Evolutionary conservation across 805 yeast species (phyloP).

Genomic region (Teunomyces gatunensis): DNA sequence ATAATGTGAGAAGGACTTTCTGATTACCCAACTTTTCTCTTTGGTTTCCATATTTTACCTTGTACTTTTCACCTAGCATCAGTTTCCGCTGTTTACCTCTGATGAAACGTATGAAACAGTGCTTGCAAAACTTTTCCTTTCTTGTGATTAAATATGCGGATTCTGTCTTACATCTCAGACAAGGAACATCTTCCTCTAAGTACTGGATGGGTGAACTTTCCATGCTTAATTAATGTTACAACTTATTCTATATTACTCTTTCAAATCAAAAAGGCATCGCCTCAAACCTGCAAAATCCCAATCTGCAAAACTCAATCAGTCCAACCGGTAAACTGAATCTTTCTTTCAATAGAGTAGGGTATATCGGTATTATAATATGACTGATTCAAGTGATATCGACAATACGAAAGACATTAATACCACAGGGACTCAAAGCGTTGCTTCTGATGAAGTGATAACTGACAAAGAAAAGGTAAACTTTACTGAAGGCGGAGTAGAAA

Average conservation of each 20-base stretch:
- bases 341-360: too few species aligned
- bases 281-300: not conserved
- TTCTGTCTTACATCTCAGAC: slow-evolving; percentile 51
- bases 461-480: slow-evolving; percentile 51
- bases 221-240: not conserved
- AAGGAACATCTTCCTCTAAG: slow-evolving; percentile 23
- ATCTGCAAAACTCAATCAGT: not conserved
- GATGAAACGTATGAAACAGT: slow-evolving; percentile 71
- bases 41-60: slow-evolving; percentile 58
- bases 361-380: not conserved
- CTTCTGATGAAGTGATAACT: slow-evolving; percentile 24
- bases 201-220: slow-evolving; percentile 10
- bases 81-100: slow-evolving; percentile 78
- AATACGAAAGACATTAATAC: not conserved
- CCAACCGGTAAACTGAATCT: not conserved
- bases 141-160: slow-evolving; percentile 49
- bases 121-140: slow-evolving; percentile 61
- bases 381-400: not conserved
- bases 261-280: not conserved
- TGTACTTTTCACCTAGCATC: slow-evolving; percentile 69
- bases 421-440: not conserved
- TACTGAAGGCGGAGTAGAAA: slow-evolving; percentile 50
- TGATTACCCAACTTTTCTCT: slow-evolving; percentile 33
- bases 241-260: not conserved
- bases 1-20: slow-evolving; percentile 56